Evolutionary conservation across 495 filamentous ascomycete species (phyloP).

Genomic region (Penicillium egyptiacum): DNA sequence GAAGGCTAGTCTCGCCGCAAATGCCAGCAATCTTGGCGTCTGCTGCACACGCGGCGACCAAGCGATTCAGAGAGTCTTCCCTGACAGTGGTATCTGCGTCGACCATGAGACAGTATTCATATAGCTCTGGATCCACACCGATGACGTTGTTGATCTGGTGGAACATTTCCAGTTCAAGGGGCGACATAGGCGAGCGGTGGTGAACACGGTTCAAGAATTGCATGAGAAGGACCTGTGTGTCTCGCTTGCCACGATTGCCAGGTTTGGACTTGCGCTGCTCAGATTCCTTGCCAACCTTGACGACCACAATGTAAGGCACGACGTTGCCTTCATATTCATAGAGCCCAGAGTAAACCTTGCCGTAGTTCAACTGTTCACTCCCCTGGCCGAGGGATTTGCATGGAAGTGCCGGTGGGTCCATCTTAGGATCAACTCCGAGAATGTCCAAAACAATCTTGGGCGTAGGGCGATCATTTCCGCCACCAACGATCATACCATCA

Average conservation of each 20-base stretch:
- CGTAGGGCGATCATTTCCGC: constrained; percentile 93
- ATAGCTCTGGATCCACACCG: constrained; percentile 93
- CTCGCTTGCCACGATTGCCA: constrained; percentile 96
- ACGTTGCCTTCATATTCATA: constrained; percentile 98
- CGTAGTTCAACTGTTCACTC: constrained; percentile 93
- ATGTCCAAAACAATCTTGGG: constrained; percentile 98
- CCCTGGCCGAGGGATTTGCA: constrained; percentile 90
- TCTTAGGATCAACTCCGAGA: constrained; percentile 93
- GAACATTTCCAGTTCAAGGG: constrained; percentile 95
- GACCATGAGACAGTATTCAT: constrained; percentile 96
- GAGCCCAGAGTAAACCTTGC: constrained; percentile 96
- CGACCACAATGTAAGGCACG: constrained; percentile 91
- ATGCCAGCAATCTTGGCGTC: constrained; percentile 96
- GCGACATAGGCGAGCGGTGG: constrained; percentile 88
- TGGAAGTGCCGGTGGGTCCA: constrained; percentile 88
- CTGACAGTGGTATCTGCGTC: constrained; percentile 96
- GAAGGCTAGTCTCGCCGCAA: constrained; percentile 93
- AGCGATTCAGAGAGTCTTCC: constrained; percentile 86
- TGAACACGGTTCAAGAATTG: constrained; percentile 97
- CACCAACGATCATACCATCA: constrained; percentile 96
- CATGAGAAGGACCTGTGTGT: constrained; percentile 82
- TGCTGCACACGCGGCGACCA: constrained; percentile 90
- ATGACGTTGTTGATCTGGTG: constrained; percentile 99
- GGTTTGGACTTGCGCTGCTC: constrained; percentile 91
- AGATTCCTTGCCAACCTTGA: constrained; percentile 96